Evolutionary conservation across 1,284 basidiomycete genomes (phyloP).

Genomic region (Caloboletus firmus): DNA sequence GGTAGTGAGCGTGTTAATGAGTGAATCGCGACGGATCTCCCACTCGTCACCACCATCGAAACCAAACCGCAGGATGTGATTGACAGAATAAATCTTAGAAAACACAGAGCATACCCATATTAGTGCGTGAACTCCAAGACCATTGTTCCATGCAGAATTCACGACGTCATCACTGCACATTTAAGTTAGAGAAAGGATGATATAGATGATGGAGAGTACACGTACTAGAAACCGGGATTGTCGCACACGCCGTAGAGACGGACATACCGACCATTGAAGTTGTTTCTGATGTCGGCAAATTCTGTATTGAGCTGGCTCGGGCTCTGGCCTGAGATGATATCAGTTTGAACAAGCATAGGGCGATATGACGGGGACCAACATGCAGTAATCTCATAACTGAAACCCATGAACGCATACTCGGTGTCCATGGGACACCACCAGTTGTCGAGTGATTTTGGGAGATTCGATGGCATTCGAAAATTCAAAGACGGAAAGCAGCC

Average conservation of each 20-base stretch:
- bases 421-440: slow-evolving; percentile 68
- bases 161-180: slow-evolving; percentile 61
- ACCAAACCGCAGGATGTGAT: slow-evolving; percentile 49
- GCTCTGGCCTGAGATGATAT: slow-evolving; percentile 46
- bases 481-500: slow-evolving; percentile 58
- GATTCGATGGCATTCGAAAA: slow-evolving; percentile 54
- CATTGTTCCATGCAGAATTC: slow-evolving; percentile 68
- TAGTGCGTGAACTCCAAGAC: slow-evolving; percentile 70
- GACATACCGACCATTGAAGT: slow-evolving; percentile 67
- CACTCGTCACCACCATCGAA: slow-evolving; percentile 58
- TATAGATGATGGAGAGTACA: background rate
- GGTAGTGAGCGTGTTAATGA: slow-evolving; percentile 55
- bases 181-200: background rate
- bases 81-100: background rate
- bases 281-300: slow-evolving; percentile 60
- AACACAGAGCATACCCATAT: slow-evolving; percentile 56
- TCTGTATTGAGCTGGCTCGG: slow-evolving; percentile 50
- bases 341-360: background rate
- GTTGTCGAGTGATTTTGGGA: slow-evolving; percentile 47
- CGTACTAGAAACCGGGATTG: slow-evolving; percentile 62
- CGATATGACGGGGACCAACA: slow-evolving; percentile 40
- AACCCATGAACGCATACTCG: slow-evolving; percentile 72
- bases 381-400: slow-evolving; percentile 66
- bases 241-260: slow-evolving; percentile 73
- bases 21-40: slow-evolving; percentile 52